Evolutionary conservation across 106 monocot genomes (phyloP).

Genomic region (Dioscorea dumetorum): DNA sequence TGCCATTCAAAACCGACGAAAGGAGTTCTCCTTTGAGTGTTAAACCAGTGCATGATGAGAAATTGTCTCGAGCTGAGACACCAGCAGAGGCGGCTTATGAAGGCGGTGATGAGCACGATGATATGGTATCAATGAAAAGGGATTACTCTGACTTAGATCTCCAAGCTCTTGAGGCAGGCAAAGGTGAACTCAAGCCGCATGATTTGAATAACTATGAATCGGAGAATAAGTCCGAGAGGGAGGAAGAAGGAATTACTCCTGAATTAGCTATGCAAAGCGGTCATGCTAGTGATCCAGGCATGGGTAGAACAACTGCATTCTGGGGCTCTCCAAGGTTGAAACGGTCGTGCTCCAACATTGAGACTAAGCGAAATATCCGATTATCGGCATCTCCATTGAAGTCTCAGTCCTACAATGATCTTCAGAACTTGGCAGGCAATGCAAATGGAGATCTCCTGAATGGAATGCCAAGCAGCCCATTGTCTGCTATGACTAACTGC

Average conservation of each 20-base stretch:
- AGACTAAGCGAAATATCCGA: constrained; percentile 36
- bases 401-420: constrained; percentile 43
- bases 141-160: constrained; percentile 60
- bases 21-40: not conserved
- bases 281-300: constrained; percentile 64
- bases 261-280: constrained; percentile 32
- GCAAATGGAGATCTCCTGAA: not conserved
- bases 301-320: constrained; percentile 12
- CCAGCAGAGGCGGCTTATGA: constrained; percentile 48
- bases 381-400: constrained; percentile 20
- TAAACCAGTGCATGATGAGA: constrained; percentile 14
- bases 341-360: constrained; percentile 93
- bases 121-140: constrained; percentile 43
- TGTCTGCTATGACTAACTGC: constrained; percentile 47
- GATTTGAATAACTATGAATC: not conserved
- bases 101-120: constrained; percentile 72
- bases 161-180: constrained; percentile 16
- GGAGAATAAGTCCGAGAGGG: constrained; percentile 22
- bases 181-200: constrained; percentile 4
- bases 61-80: constrained; percentile 2
- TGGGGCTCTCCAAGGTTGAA: constrained; percentile 43
- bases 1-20: not conserved
- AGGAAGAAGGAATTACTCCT: constrained; percentile 24
- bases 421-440: constrained; percentile 21
- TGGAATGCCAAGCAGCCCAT: constrained; percentile 27